phyloP scores from a whole-genome alignment of 2,329 filamentous ascomycete species.

The Acrodontium crateriforme region DNA sequence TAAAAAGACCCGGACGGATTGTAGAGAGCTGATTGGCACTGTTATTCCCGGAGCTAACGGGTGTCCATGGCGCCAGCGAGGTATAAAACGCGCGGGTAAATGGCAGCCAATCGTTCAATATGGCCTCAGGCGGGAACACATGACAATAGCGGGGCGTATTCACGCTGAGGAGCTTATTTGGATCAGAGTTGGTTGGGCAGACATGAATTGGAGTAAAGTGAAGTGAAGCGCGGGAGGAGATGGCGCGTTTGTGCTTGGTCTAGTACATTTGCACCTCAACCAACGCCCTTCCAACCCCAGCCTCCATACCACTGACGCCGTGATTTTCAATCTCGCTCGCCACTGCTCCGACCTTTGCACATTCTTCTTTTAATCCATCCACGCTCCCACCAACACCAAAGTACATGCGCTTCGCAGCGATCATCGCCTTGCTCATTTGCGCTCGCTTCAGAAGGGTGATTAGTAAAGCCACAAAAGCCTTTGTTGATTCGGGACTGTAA shows the following conservation, averaged over 20 bases:
- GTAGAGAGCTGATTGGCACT: too few species aligned
- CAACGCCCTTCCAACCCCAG: slow-evolving; percentile 33
- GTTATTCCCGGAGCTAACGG: too few species aligned
- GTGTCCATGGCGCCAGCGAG: too few species aligned
- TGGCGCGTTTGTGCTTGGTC: neutral
- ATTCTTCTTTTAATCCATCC: slow-evolving; percentile 50
- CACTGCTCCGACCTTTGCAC: slow-evolving; percentile 28
- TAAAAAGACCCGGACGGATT: too few species aligned
- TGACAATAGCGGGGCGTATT: too few species aligned
- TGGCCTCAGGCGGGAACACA: too few species aligned
- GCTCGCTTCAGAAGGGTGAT: slow-evolving; percentile 42
- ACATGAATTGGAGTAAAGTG: too few species aligned
- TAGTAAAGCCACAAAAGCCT: slow-evolving; percentile 54
- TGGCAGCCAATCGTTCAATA: too few species aligned
- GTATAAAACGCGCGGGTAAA: too few species aligned
- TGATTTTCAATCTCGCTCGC: slow-evolving; percentile 35
- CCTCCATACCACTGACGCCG: slow-evolving; percentile 28
- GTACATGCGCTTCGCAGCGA: slow-evolving; percentile 68
- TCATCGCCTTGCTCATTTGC: slow-evolving; percentile 45
- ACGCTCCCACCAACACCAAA: slow-evolving; percentile 76
- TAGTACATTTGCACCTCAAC: slow-evolving; percentile 32
- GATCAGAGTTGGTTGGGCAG: too few species aligned
- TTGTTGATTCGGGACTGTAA: slow-evolving; percentile 60
- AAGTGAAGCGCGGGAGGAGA: too few species aligned
- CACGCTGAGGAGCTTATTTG: too few species aligned